Evolutionary conservation across 129 eudicot species (phyloP).

Genomic region (Flaveria bidentis): DNA sequence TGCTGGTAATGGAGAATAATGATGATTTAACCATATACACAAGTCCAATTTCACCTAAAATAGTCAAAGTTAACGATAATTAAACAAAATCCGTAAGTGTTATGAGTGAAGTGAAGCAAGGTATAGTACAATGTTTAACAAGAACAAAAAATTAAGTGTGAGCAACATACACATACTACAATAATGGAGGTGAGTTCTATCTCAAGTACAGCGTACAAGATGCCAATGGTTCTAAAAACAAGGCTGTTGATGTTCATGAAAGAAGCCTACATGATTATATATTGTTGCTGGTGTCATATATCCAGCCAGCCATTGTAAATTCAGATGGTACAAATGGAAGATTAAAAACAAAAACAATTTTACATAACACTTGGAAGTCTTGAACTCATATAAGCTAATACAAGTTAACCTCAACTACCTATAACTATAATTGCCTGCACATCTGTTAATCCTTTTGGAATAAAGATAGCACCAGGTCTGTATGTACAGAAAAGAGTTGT

Average conservation of each 20-base stretch:
- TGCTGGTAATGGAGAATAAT: no score
- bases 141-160: no score
- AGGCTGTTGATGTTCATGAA: constrained; percentile 17
- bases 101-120: no score
- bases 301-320: constrained; percentile 11
- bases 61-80: no score
- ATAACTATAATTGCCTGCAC: constrained; percentile 30
- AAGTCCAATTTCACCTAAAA: no score
- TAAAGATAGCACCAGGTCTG: constrained; percentile 89
- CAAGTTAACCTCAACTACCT: constrained; percentile 41
- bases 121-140: no score
- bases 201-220: no score
- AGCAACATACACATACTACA: no score
- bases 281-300: constrained; percentile 15
- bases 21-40: no score
- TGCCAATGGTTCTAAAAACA: neutral
- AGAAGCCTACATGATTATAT: constrained; percentile 14
- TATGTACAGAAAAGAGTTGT: constrained; percentile 97
- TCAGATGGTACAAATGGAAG: constrained; percentile 4
- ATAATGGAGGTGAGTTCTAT: no score
- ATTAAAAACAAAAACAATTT: neutral
- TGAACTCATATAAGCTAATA: constrained; percentile 29
- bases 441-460: constrained; percentile 84
- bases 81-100: no score
- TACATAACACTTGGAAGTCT: constrained; percentile 13